These are phyloP conservation scores for Diplogelasinospora grovesii DNA, from an alignment of 495 filamentous ascomycete species.

Conservation along the genomic window DNA sequence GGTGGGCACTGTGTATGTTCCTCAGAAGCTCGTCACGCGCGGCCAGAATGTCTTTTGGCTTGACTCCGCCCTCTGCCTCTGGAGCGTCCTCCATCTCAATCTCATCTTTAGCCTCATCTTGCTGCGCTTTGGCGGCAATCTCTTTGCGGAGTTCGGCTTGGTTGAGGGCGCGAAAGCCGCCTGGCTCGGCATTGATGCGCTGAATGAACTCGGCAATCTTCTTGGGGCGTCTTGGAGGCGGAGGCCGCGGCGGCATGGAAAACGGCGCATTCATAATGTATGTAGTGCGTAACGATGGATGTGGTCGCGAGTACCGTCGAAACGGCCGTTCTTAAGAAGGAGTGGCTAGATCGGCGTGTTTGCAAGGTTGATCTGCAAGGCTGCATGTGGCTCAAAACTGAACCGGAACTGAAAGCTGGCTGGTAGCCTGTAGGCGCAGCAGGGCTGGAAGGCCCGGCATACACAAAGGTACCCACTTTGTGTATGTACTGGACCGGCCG, in stretches of 20 bases:
- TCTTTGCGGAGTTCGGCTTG: slow-evolving; percentile 54
- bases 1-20: slow-evolving; percentile 39
- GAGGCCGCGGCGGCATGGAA: slow-evolving; percentile 57
- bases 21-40: slow-evolving; percentile 49
- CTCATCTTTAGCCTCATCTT: slow-evolving; percentile 9
- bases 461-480: too few relatives aligned
- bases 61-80: slow-evolving; percentile 24
- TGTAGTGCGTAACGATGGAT: too few relatives aligned
- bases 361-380: too few relatives aligned
- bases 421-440: too few relatives aligned
- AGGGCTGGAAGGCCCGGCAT: too few relatives aligned
- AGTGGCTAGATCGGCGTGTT: too few relatives aligned
- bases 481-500: too few relatives aligned
- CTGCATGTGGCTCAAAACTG: too few relatives aligned
- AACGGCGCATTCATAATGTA: slow-evolving; percentile 46
- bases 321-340: too few relatives aligned
- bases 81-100: slow-evolving; percentile 24
- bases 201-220: slow-evolving; percentile 62
- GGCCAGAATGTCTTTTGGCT: slow-evolving; percentile 32
- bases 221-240: slow-evolving; percentile 48
- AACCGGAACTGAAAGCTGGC: too few relatives aligned
- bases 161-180: slow-evolving; percentile 64
- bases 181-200: slow-evolving; percentile 67
- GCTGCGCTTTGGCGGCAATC: slow-evolving; percentile 35
- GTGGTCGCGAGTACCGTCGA: too few relatives aligned